Base-by-base conservation (phyloP, 768 basidiomycete genomes). In the Suillus ampliporus region DNA sequence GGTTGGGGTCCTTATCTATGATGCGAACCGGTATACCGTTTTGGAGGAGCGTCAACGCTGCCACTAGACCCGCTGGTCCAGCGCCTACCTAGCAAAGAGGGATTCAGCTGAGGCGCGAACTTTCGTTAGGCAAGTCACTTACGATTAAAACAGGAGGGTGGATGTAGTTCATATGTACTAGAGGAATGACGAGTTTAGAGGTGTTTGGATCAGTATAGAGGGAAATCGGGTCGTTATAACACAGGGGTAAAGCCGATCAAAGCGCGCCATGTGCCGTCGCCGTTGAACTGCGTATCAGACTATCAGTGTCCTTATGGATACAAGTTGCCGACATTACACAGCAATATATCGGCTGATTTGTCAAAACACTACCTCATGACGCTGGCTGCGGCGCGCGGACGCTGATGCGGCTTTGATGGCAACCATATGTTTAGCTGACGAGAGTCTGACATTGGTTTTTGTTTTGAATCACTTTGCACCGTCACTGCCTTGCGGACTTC, bases 1-100 rank as follows among this genome's bases (percentile, higher is more conserved):
- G 75, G 7, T 71, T 52, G 0, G 74, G 63, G 26, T 64, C 63
- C 34, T 64, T 64, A 15, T 63, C 50, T 7, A 64, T 61, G 52
- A 64, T 64, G 38, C 63, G 63, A 43, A 64, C 65, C 23, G 58
- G 26, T 28, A 64, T 64, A 14, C 46, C 64, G 26, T 65, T 65
- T 38, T 56, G 23, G 34, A 66, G 41, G 35, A 64, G 61, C 26
- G 63, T 61, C 60, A 64, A 61, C n/a, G 63, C 63, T 37, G 63
- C 60, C 6, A 64, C 63, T 7, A 64, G 60, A 17, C 63, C 63
- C 9, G 35, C 38, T 28, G 63, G 63, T 1, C 63, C 63, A n/a
- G 62, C 62, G 5, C 62, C 62, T 15, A 50, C 58, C 62, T 63
- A 31, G 21, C 31, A 19, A 40, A 35, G 17, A 17, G 7, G 26